Evolutionary conservation across 495 filamentous ascomycete species (phyloP).

Genomic region (Gamarada debralockiae): DNA sequence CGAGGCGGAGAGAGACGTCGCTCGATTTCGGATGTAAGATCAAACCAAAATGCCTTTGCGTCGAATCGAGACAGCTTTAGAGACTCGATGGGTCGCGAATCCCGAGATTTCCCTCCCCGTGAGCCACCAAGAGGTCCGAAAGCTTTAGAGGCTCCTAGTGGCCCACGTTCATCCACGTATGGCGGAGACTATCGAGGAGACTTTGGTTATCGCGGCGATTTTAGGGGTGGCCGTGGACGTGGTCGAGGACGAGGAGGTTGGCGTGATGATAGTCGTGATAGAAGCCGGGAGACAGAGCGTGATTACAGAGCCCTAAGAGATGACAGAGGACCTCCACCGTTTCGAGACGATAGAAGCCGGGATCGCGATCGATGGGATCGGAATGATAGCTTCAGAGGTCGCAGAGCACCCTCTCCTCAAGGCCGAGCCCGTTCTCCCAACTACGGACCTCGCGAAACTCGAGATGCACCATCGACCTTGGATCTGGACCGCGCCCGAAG

Average conservation of each 20-base stretch:
- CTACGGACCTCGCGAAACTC: conserved; percentile 36
- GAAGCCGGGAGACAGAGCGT: conserved; percentile 54
- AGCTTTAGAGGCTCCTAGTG: conserved; percentile 58
- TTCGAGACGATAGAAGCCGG: conserved; percentile 41
- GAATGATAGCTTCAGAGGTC: conserved; percentile 39
- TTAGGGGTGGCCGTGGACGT: conserved; percentile 37
- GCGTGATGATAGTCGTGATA: conserved; percentile 60
- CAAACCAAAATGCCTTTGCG: conserved; percentile 42
- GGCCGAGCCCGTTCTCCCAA: conserved; percentile 39
- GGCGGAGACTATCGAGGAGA: conserved; percentile 18
- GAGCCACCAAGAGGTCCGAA: conserved; percentile 70
- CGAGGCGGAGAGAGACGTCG: conserved; percentile 26
- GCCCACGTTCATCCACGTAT: conserved; percentile 41
- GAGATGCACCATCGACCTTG: conserved; percentile 33
- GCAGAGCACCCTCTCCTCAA: conserved; percentile 40
- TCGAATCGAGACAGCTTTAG: conserved; percentile 46
- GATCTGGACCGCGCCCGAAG: conserved; percentile 48
- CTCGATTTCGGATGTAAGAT: conserved; percentile 43
- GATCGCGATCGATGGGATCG: conserved; percentile 26
- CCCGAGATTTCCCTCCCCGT: conserved; percentile 29
- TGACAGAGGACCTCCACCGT: conserved; percentile 27
- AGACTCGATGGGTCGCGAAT: conserved; percentile 20
- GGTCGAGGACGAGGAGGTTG: conserved; percentile 42
- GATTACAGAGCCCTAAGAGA: conserved; percentile 46
- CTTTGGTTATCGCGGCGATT: conserved; percentile 39